phyloP scores from a whole-genome alignment of 1,284 basidiomycete species.

The Sphagnurus paluster region DNA sequence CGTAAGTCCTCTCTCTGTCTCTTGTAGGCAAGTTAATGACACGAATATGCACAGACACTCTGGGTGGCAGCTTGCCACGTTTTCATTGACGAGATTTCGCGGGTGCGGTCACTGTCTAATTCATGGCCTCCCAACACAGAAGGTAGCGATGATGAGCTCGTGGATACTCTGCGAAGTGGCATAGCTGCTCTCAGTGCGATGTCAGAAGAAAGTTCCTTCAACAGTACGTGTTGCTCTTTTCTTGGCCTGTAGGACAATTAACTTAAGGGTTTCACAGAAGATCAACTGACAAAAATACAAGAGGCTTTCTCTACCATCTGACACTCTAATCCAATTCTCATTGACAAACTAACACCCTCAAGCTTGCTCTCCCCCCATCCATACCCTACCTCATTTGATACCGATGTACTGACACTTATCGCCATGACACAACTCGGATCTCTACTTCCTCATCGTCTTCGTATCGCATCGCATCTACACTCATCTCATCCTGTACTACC shows the following conservation, averaged over 20 bases:
- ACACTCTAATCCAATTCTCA: too few species aligned
- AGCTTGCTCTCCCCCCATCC: background rate
- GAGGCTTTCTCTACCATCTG: slow-evolving; percentile 35
- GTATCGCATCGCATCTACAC: slow-evolving; percentile 4
- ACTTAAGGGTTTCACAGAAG: slow-evolving; percentile 25
- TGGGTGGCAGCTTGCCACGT: slow-evolving; percentile 43
- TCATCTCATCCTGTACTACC: slow-evolving; percentile 2
- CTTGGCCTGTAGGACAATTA: background rate
- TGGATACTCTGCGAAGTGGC: slow-evolving; percentile 35
- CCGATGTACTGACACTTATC: slow-evolving; percentile 9
- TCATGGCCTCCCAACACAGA: slow-evolving; percentile 27
- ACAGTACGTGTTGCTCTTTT: slow-evolving; percentile 32
- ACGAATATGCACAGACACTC: slow-evolving; percentile 32
- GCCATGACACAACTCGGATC: background rate
- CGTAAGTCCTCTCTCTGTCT: slow-evolving; percentile 28
- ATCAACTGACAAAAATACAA: slow-evolving; percentile 40
- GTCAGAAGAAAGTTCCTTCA: slow-evolving; percentile 38
- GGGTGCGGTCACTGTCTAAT: slow-evolving; percentile 31
- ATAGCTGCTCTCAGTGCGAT: slow-evolving; percentile 37
- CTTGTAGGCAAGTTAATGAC: slow-evolving; percentile 6
- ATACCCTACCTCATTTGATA: slow-evolving; percentile 18
- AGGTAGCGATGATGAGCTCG: slow-evolving; percentile 33
- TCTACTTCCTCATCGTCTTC: background rate
- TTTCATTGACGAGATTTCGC: slow-evolving; percentile 42
- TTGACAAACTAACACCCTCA: background rate